phyloP scores from a whole-genome alignment of 306 rosid genomes.

The Quercus ilex region DNA sequence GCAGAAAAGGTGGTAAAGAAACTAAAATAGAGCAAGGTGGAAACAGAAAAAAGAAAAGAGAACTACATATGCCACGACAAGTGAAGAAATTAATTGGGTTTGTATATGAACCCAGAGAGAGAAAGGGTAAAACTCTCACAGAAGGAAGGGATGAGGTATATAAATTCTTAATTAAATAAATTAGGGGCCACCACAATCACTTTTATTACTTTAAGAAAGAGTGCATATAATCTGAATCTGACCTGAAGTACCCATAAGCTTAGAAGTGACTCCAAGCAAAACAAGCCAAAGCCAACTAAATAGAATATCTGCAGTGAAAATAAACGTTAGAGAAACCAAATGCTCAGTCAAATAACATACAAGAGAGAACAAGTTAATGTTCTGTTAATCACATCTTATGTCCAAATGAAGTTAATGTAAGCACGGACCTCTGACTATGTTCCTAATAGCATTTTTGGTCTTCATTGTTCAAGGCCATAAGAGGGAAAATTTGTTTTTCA shows the following conservation, averaged over 20 bases:
- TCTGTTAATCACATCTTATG: not conserved
- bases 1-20: not conserved
- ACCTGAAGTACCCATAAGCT: conserved; percentile 23
- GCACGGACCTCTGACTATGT: not conserved
- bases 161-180: not conserved
- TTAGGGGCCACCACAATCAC: not conserved
- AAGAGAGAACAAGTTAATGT: conserved; percentile 4
- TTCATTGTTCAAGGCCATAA: not conserved
- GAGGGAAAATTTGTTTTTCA: not conserved
- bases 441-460: not conserved
- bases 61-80: not conserved
- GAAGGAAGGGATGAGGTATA: not conserved
- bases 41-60: not conserved
- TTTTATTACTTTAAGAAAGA: not conserved
- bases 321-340: conserved; percentile 8
- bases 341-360: not conserved
- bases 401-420: conserved; percentile 3
- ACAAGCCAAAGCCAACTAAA: conserved; percentile 81
- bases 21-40: not conserved
- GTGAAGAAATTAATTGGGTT: not conserved
- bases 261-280: conserved; percentile 94
- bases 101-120: not conserved
- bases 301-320: conserved; percentile 70
- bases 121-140: not conserved
- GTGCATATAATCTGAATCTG: not conserved